Base-by-base conservation (phyloP, 352 stramenopile species). In the Phytophthora fragariae region DNA sequence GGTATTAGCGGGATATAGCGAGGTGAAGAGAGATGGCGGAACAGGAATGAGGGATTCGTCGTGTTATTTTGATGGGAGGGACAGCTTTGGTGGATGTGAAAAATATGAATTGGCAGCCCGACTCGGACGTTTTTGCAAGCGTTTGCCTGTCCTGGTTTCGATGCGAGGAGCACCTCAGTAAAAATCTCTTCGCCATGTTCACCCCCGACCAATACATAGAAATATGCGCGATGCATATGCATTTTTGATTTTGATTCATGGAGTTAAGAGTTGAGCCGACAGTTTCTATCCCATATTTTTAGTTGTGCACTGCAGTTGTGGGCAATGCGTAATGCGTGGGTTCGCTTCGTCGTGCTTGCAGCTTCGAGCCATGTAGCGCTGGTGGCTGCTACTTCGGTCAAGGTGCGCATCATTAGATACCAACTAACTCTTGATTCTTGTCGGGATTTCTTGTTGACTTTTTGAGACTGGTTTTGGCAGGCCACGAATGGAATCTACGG, bases 401-500 rank as follows among this genome's bases (percentile, higher is more conserved):
- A 57, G 57, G 63, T 76, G 31, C 15, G 14, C 12, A 46, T 17
- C 14, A 2, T 46, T 46, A 14, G 39, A 46, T 46, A 17, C 12
- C 12, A 46, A 46, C 39, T 46, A 9, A 11, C 5, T 24, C 39
- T 17, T 46, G 14, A 46, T 15, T 17, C 39, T 17, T 46, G 39
- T 15, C 17, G 39, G 17, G 39, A 11, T 50, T 49, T 49, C 5
- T 4, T 8, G 41, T 11, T 49, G 12, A 19, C 41, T 17, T 17
- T 27, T 53, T 53, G 46, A 4, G 46, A 53, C 2, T 11, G 17
- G 46, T 17, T 53, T 53, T n/a, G 8, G 1, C 50, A 92, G 85
- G 74, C 73, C 63, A 89, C 85, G 4, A 81, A 86, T 39, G 78
- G 83, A 17, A 83, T 92, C 59, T 92, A 83, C 46, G 85, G 85